Percentiles rank a stretch among this genome's conserved stretches.
Conservation (phyloP, 2,329 filamentous ascomycete genomes). For the Alternaria dauci region DNA sequence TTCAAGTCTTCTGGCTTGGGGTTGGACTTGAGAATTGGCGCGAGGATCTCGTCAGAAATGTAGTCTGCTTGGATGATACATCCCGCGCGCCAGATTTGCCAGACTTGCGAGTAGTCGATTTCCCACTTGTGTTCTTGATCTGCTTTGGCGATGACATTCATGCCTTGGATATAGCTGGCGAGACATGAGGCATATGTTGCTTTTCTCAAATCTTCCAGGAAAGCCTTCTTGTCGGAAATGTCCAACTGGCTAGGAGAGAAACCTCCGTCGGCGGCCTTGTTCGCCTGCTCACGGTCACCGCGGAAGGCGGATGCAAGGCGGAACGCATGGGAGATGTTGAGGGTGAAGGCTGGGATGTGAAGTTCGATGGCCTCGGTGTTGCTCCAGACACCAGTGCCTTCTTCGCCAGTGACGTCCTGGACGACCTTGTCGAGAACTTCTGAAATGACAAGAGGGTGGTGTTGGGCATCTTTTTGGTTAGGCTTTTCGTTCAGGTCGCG, state of each 20-base stretch:
- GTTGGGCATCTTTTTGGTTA: constrained; percentile 9
- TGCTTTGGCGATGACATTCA: constrained; percentile 69
- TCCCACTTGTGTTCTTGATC: constrained; percentile 68
- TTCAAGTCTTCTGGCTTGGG: constrained; percentile 56
- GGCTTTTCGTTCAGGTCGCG: constrained; percentile 48
- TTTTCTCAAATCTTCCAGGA: constrained; percentile 66
- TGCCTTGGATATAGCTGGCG: constrained; percentile 69
- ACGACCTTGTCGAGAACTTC: constrained; percentile 75
- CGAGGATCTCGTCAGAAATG: constrained; percentile 66
- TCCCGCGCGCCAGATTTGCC: constrained; percentile 72
- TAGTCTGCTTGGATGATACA: constrained; percentile 76
- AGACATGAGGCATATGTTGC: constrained; percentile 71
- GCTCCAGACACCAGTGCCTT: constrained; percentile 73
- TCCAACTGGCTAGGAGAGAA: constrained; percentile 50
- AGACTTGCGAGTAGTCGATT: constrained; percentile 60
- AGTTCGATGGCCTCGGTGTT: constrained; percentile 67
- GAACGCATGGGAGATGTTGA: constrained; percentile 69
- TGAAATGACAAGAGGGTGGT: constrained; percentile 61
- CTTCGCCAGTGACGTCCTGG: constrained; percentile 71
- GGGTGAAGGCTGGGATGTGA: constrained; percentile 70
- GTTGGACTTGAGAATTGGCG: constrained; percentile 52
- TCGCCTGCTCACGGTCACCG: constrained; percentile 61
- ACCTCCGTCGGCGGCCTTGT: constrained; percentile 57
- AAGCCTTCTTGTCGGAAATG: constrained; percentile 49
- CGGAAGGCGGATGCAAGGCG: constrained; percentile 70